Base-by-base conservation (phyloP, 1,139 yeast genomes). In the Protomyces pachydermus region DNA sequence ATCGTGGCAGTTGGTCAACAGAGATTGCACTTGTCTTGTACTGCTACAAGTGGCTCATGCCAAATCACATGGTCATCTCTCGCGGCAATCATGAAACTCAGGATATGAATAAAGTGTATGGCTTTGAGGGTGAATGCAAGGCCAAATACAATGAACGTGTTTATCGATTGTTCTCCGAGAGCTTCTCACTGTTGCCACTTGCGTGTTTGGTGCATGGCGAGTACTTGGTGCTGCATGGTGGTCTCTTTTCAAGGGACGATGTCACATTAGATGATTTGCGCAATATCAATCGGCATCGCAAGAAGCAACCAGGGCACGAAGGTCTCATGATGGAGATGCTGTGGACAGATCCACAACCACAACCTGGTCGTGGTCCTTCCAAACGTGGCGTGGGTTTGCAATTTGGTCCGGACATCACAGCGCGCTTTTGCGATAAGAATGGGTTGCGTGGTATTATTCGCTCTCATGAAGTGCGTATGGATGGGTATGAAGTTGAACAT, bases 21-120 rank as follows among this genome's bases (percentile, higher is more conserved):
- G 99, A 93, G 74, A 95, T 93, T 62, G 97, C 97, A 1, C 78
- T 95, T 60, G 80, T 88, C 57, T 80, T 90, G 61, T 91, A 89
- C 74, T 82, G 87, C 14, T 81, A 89, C 75, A 93, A 93, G 77
- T 79, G 91, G 52, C 75, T 88, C 53, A 87, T 81, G 72, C 99
- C 99, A n/a, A 72, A 76, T 3, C 80, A 82, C 58, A 76, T 93
- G 61, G 91, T 78, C 75, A 75, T 93, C 68, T 93, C 93, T 77
- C 82, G 99, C 72, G 98, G 99, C 38, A 93, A 93, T 74, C 99
- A 93, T 75, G 98, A 95, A 76, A 91, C 98, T 1, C 88, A 88
- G 72, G 96, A 88, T 72, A 93, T 93, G 99, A 95, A 95, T 78
- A 88, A 88, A 74, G 90, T 95, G 37, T 93, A 95, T 72, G 99